Evolutionary conservation across 495 filamentous ascomycete species (phyloP), one percentile per base, ranked within the genome.

Genomic region (Penicillium goetzii): DNA sequence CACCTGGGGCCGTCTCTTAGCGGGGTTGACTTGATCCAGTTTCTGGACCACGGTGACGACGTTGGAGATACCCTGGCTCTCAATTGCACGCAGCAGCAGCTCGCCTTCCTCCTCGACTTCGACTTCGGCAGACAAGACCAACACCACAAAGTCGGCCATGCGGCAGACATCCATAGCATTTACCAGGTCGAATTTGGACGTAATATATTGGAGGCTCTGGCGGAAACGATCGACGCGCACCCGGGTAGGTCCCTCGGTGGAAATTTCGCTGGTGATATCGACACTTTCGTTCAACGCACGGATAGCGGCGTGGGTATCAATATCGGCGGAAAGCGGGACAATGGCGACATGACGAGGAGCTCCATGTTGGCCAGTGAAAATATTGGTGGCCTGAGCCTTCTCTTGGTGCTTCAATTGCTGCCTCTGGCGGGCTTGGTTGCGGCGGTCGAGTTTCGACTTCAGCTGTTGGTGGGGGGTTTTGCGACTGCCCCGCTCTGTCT

Each of bases 401-500:
- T 95, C 90, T 62, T 86, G 86, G 61, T 93, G 88, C 77, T 97
- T 97, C 65, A 84, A 77, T 64, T 85, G 82, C 65, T 92, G 90
- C 71, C 86, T 86, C 80, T 99, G 95, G 68, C 92, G 92, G 51
- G 91, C 90, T 80, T 94, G 92, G 76, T 99, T 97, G 69, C 91
- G 85, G 36, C 95, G 89, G 78, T 96, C 92, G 75, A 99, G 81
- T 78, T 97, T 99, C 38, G 93, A 96, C 91, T 96, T 96, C 73
- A 96, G 84, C 78, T 97, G 92, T 73, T 98, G 96, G 75, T 97
- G 92, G 61, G 90, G 90, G 45, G 93, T 96, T 77, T 91, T 96
- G 62, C 94, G 88, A 63, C 80, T 80, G 40, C 87, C 85, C 72
- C 80, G 77, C 78, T 89, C 66, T 73, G 64, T 61, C 72, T 89